A percentile compares a stretch with the other conserved stretches of the same genome.
These are phyloP conservation scores for Plasmodium vinckei DNA, from an alignment of 169 alveolate genomes.

Conservation along the genomic window DNA sequence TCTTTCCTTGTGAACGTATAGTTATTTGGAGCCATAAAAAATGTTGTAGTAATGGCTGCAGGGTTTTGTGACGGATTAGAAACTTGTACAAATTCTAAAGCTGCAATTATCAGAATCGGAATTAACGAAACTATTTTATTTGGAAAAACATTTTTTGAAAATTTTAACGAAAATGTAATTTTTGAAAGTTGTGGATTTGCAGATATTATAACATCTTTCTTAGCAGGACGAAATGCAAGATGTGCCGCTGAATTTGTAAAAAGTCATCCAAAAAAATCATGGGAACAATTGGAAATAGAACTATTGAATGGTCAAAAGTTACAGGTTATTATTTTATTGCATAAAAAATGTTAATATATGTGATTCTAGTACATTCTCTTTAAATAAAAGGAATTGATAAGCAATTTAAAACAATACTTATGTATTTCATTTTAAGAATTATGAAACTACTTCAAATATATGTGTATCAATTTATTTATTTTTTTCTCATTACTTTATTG, in stretches of 20 bases:
- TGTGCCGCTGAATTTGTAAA: conserved; percentile 94
- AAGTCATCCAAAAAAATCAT: conserved; percentile 84
- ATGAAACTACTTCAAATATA: too few relatives aligned
- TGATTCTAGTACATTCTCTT: not conserved
- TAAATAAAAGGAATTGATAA: not conserved
- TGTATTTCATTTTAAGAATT: not conserved
- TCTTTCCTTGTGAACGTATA: conserved; percentile 1
- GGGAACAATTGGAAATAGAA: conserved; percentile 92
- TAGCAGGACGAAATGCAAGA: conserved; percentile 93
- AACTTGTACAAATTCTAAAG: conserved; percentile 93
- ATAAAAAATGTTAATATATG: not conserved
- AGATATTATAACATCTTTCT: conserved; percentile 93
- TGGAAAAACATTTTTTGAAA: conserved; percentile 84
- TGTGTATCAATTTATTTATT: not conserved
- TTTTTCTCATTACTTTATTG: not conserved
- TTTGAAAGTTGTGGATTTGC: conserved; percentile 94
- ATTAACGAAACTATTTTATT: conserved; percentile 89
- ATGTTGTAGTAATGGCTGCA: conserved; percentile 93
- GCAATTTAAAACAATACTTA: not conserved
- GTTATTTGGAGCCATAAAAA: conserved; percentile 95
- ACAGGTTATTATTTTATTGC: conserved; percentile 77
- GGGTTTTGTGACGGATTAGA: conserved; percentile 96
- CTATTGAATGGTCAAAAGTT: conserved; percentile 93
- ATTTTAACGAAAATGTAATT: conserved; percentile 82
- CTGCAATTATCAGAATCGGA: conserved; percentile 95